phyloP scores from a whole-genome alignment of 129 eudicot species.

The Flaveria trinervia region DNA sequence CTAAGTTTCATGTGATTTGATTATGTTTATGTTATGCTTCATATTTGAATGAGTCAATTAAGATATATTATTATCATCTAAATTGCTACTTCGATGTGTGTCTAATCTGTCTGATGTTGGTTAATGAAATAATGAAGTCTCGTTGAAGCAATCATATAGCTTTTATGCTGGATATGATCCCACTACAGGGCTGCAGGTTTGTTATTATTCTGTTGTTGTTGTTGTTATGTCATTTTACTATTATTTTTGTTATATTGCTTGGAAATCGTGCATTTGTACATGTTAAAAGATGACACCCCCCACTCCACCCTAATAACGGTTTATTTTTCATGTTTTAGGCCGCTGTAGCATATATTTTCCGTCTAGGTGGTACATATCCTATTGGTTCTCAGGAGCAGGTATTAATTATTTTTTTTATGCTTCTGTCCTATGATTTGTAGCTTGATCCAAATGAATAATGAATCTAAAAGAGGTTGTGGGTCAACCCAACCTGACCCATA shows the following conservation, averaged over 20 bases:
- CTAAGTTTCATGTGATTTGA: neutral
- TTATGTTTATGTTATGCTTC: constrained; percentile 11
- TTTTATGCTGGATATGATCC: too few species aligned
- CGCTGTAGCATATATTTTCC: constrained; percentile 1
- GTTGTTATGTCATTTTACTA: neutral
- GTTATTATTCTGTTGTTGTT: neutral
- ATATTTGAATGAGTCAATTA: constrained; percentile 2
- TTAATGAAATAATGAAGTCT: too few species aligned
- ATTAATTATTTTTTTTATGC: constrained; percentile 2
- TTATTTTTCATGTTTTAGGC: too few species aligned
- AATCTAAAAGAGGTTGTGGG: too few species aligned
- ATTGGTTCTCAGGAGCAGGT: constrained; percentile 55
- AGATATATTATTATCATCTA: neutral
- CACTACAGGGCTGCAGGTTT: constrained; percentile 53
- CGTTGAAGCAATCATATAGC: too few species aligned
- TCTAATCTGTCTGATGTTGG: too few species aligned
- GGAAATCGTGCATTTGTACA: neutral
- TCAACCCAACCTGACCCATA: too few species aligned
- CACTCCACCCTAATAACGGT: too few species aligned
- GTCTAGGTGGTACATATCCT: constrained; percentile 73
- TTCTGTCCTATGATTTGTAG: too few species aligned
- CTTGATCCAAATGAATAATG: too few species aligned
- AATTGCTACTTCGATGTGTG: too few species aligned
- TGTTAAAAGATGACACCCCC: neutral
- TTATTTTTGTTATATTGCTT: neutral